Evolutionary conservation across 2,329 filamentous ascomycete species (phyloP).

Genomic region (Fusarium sp.): DNA sequence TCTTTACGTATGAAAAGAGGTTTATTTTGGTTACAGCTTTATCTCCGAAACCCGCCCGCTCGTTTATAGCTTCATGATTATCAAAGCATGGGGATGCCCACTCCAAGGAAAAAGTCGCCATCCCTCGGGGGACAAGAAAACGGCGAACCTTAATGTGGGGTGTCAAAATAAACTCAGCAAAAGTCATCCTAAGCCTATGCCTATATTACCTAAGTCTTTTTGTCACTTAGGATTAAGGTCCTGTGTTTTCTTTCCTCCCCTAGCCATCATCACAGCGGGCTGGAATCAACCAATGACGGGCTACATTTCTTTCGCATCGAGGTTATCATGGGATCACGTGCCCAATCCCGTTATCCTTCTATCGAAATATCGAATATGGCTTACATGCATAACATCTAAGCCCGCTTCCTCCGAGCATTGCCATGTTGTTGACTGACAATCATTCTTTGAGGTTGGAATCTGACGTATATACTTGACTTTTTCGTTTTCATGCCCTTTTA

Average conservation of each 20-base stretch:
- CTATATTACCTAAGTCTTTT: no score
- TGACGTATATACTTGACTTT: background rate
- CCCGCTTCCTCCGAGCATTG: background rate
- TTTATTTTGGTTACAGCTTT: slow-evolving; percentile 9
- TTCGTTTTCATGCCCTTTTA: background rate
- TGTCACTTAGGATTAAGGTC: no score
- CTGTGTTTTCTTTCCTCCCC: no score
- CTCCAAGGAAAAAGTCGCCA: no score
- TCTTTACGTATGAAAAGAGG: slow-evolving; percentile 7
- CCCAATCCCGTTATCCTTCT: background rate
- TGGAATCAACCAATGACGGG: slow-evolving; percentile 4
- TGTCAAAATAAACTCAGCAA: no score
- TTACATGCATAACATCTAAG: slow-evolving; percentile 24
- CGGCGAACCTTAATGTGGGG: no score
- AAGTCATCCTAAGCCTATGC: no score
- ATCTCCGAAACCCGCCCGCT: slow-evolving; percentile 16
- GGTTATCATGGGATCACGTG: slow-evolving; percentile 33
- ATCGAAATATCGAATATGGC: slow-evolving; percentile 15
- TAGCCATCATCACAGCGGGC: slow-evolving; percentile 37
- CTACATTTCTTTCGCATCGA: background rate
- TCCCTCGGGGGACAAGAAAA: no score
- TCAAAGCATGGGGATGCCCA: slow-evolving; percentile 35
- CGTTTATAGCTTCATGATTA: slow-evolving; percentile 33
- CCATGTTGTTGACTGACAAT: background rate
- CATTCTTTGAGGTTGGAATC: background rate